Base-by-base conservation (phyloP, 805 yeast species). In the Lachancea waltii region DNA sequence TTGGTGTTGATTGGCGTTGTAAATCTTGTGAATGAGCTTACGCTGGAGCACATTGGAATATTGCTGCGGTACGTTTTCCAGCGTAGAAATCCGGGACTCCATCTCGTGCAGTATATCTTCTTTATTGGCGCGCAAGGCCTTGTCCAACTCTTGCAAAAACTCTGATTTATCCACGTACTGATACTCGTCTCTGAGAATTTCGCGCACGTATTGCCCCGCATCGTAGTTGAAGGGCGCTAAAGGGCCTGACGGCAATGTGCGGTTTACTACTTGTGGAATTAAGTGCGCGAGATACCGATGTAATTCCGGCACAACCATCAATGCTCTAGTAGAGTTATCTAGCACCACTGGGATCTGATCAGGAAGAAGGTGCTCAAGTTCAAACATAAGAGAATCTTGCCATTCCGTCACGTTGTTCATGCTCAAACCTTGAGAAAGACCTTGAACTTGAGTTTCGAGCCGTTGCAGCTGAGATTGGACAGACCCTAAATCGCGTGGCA, bases 241-340 rank as follows among this genome's bases (percentile, higher is more conserved):
- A 6, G 28, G n/a, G 4, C 15, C 39, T 8, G 15, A 11, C 33
- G 35, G 32, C 13, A 22, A 22, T 14, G 31, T 34, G 11, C 15
- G 23, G 32, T 30, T 28, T 14, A 34, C 38, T 7, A 28, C 23
- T 20, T 28, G 34, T 21, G 54, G 43, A 5, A 51, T 33, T 10
- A 53, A 16, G 5, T 44, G 33, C 1, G 50, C 41, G 36, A 59
- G 29, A 30, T 54, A 58, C 13, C 39, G 31, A 36, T 51, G 53
- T 36, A 59, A 26, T 34, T 59, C 64, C 2, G 64, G 64, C 10
- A 59, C 50, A 16, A 59, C 49, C 34, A 56, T 32, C 15, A 58
- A 30, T 9, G 31, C 40, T 5, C 14, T 17, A 3, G 56, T 41
- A 0, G 56, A 43, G 16, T 48, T 46, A 25, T 54, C 44, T 11